Percentiles rank a stretch among this genome's conserved stretches.
Conservation (phyloP, 192 early-diverging fungal species). For the Umbelopsis sp. region DNA sequence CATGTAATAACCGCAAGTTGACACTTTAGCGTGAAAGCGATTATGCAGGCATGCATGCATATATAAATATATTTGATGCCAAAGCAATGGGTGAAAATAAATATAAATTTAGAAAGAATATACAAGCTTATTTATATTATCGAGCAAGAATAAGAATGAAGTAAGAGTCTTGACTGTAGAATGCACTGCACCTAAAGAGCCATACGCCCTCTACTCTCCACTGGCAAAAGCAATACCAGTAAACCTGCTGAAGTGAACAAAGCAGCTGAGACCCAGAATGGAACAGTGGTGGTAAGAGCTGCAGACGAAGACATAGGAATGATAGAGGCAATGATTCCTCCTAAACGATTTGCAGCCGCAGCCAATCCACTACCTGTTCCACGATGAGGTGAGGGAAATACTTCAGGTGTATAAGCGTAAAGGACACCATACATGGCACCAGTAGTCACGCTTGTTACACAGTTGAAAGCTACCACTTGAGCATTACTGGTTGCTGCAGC, state of each 20-base stretch:
- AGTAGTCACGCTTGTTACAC: constrained; percentile 34
- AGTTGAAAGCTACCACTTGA: constrained; percentile 6
- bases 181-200: background rate
- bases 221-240: constrained; percentile 67
- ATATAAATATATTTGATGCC: no score
- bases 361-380: constrained; percentile 77
- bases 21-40: no score
- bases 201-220: constrained; percentile 57
- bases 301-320: constrained; percentile 54
- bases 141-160: no score
- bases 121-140: no score
- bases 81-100: no score
- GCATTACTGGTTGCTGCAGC: background rate
- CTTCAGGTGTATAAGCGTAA: constrained; percentile 83
- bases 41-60: no score
- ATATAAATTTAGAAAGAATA: no score
- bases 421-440: constrained; percentile 77
- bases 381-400: constrained; percentile 68
- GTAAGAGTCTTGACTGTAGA: no score
- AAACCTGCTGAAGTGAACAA: constrained; percentile 54
- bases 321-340: constrained; percentile 71
- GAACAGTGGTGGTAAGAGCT: constrained; percentile 52
- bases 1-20: no score
- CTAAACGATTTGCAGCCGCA: constrained; percentile 68
- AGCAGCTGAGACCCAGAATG: constrained; percentile 62